Evolutionary conservation across 78 protist species (phyloP).

Genomic region (Bodo saltans): DNA sequence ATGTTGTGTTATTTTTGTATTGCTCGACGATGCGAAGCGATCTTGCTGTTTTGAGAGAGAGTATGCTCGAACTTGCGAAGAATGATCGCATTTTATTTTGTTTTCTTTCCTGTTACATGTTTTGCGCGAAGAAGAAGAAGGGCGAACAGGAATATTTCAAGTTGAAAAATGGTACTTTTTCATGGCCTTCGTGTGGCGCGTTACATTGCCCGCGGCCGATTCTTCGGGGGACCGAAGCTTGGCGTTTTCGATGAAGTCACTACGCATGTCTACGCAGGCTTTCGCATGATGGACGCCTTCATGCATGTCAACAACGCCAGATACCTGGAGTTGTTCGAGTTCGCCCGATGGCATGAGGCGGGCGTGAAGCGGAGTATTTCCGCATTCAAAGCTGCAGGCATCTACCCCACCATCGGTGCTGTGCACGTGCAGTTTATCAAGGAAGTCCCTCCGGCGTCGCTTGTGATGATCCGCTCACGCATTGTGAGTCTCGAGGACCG

Average conservation of each 20-base stretch:
- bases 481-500: background rate
- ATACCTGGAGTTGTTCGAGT: background rate
- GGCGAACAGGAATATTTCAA: too few relatives aligned
- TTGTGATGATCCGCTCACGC: background rate
- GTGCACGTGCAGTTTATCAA: background rate
- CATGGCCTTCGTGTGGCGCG: too few relatives aligned
- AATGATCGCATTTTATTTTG: too few relatives aligned
- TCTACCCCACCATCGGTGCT: background rate
- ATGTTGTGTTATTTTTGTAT: too few relatives aligned
- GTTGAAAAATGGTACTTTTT: too few relatives aligned
- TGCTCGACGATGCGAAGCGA: too few relatives aligned
- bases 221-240: too few relatives aligned
- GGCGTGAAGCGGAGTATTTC: background rate
- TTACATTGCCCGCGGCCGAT: too few relatives aligned
- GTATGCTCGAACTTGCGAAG: too few relatives aligned
- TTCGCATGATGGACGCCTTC: background rate
- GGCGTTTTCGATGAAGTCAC: background rate
- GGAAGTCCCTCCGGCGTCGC: background rate
- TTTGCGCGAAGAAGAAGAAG: too few relatives aligned
- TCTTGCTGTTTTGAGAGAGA: too few relatives aligned
- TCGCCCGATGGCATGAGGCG: background rate
- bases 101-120: too few relatives aligned
- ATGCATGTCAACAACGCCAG: background rate
- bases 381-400: background rate
- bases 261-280: background rate